Evolutionary conservation across 805 yeast species (phyloP).

Genomic region (Saccharomycopsis sp.): DNA sequence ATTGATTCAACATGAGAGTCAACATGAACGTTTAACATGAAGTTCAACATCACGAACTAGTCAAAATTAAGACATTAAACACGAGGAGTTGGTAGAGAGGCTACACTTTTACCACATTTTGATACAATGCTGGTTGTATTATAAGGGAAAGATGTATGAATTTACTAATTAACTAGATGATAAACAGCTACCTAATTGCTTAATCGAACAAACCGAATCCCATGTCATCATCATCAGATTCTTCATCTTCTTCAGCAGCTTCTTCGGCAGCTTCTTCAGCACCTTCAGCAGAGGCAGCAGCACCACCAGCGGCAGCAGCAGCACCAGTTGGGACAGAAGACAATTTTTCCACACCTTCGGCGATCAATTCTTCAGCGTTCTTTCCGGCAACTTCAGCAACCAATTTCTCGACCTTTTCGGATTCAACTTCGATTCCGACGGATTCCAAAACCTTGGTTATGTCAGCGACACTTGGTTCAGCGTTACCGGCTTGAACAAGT

Average conservation of each 20-base stretch:
- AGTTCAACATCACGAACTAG: too few species aligned
- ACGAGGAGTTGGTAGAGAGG: too few species aligned
- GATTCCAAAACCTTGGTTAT: constrained; percentile 64
- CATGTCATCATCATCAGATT: constrained; percentile 56
- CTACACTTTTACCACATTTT: neutral
- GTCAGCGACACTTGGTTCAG: constrained; percentile 74
- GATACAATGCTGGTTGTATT: neutral
- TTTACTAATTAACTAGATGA: neutral
- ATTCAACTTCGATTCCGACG: constrained; percentile 77
- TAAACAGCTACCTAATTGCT: constrained; percentile 13
- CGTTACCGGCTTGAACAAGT: constrained; percentile 82
- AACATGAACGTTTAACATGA: neutral
- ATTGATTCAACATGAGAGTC: neutral
- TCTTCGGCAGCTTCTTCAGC: constrained; percentile 50
- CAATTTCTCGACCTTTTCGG: constrained; percentile 63
- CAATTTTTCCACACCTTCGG: constrained; percentile 75
- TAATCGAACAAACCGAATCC: constrained; percentile 75
- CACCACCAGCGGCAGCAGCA: constrained; percentile 54
- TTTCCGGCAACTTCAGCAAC: constrained; percentile 76
- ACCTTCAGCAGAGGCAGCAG: constrained; percentile 49
- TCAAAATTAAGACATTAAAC: too few species aligned
- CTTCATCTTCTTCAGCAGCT: constrained; percentile 50
- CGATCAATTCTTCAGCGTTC: constrained; percentile 64
- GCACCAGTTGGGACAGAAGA: constrained; percentile 80
- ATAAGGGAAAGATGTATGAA: neutral